Base-by-base conservation (phyloP, 148 eudicot species). In the Fagopyrum esculentum region DNA sequence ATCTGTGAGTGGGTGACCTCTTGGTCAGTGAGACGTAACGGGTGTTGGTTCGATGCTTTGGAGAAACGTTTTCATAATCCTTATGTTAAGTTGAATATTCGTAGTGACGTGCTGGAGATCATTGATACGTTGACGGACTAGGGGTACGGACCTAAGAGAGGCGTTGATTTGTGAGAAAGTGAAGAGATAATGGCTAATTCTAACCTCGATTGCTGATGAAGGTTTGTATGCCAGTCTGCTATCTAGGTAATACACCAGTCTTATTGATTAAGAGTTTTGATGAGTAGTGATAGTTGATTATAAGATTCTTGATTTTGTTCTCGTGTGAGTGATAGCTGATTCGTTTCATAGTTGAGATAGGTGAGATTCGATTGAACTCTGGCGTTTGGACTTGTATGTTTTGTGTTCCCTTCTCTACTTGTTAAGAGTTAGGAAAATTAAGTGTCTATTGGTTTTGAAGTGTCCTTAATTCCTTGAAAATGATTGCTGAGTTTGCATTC, bases 1-100 rank as follows among this genome's bases (percentile, higher is more conserved):
- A 54, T 59, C 9, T 74, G 68, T 29, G 11, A 40, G 13, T 74
- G 76, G 76, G 17, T 54, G 26, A 17, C 57, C 0, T 43, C 26
- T 48, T 45, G 35, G 52, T 1, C 56, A 6, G 26, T 9, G 47
- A 56, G 30, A 12, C 16, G 45, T 13, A 44, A 51, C 13, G 15
- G 17, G 46, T 57, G 57, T 19, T 74, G 76, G 76, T 45, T 74
- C 43, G 2, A 17, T 43, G 76, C 13, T n/a, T 45, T 74, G 56
- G 68, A 56, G n/a, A 45, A 45, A 22, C 48, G 68, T 15, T 48
- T 74, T 16, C 8, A 4, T 4, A 19, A 22, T 16, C 59, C 50
- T 6, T 16, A 59, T 45, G 50, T 74, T 17, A 46, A 74, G 51
- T 59, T 45, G 50, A 35, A 16, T 26, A 74, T 74, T 69, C 76